A percentile compares a stretch with the other conserved stretches of the same genome.
Conservation (phyloP, 306 rosid genomes). For the Lagenaria siceraria region DNA sequence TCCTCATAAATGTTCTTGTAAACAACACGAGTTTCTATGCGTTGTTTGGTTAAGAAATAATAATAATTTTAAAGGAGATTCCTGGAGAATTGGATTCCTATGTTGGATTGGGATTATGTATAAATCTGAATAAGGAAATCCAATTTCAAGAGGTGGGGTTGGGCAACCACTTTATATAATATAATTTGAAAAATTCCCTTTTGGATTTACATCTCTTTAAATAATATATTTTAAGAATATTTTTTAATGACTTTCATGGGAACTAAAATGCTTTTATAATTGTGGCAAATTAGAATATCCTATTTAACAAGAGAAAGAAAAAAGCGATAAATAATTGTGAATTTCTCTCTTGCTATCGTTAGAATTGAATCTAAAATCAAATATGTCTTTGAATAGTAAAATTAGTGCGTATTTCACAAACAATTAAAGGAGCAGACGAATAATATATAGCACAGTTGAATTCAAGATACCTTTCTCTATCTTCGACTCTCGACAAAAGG, state of each 20-base stretch:
- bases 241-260: not conserved
- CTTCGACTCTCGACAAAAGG: no score
- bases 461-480: no score
- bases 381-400: not conserved
- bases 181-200: not conserved
- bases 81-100: slow-evolving; percentile 2
- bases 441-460: no score
- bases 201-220: not conserved
- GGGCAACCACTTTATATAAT: not conserved
- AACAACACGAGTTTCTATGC: not conserved
- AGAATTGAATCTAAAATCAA: not conserved
- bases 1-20: not conserved
- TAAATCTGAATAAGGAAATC: not conserved
- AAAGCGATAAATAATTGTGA: not conserved
- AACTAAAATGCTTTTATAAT: not conserved
- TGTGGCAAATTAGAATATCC: not conserved
- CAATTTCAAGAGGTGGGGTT: not conserved
- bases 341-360: no score
- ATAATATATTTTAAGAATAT: not conserved
- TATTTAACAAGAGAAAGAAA: not conserved
- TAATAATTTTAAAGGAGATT: not conserved
- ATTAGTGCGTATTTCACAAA: no score
- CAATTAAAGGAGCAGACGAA: no score
- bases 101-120: not conserved
- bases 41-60: not conserved